Evolutionary conservation across 2,329 filamentous ascomycete species (phyloP), one percentile per base, ranked within the genome.

Genomic region (Talaromyces amestolkiae): DNA sequence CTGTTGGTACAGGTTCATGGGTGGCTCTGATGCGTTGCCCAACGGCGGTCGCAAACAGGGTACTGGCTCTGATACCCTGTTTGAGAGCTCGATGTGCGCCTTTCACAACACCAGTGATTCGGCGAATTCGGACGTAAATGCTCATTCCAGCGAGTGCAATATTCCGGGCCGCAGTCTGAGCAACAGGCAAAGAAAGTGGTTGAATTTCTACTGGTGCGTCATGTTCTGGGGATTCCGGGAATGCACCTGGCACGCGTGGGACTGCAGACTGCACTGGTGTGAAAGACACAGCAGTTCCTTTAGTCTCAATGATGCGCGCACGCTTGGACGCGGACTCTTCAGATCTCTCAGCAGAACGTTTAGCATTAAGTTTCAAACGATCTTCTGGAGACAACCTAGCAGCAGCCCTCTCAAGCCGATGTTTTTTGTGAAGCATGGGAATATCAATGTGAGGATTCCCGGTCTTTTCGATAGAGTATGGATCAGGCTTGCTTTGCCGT

Each of bases 31-130:
- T 33, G 39, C 56, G 56, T 31, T 45, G 37, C 17, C 56, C 39
- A 43, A 59, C 37, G 13, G 56, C 8, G 22, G 22, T 6, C 19
- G 37, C 56, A 33, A 41, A 19, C 1, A 5, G 37, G 22, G 56
- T 22, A 15, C 56, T 45, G 27, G 9, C 56, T 45, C 39, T 59
- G n/a, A 59, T 43, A 27, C 56, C 37, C 27, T 59, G 56, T 24
- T 45, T 45, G 17, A 59, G 33, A 45, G 22, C 56, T n/a, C 37
- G 56, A 27, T 45, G 56, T n/a, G 56, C 56, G 17, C 56, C 37
- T 59, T n/a, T 27, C 35, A 59, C 56, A 33, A 59, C 33, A 13
- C 56, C 56, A 45, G 56, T 59, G 37, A 59, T 45, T 9, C 56
- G 56, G 15, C 56, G 27, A 9, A 59, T 33, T 7, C 37, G 56